Evolutionary conservation across 2,329 filamentous ascomycete genomes (phyloP).

Genomic region (Diaporthe citrichinensis): DNA sequence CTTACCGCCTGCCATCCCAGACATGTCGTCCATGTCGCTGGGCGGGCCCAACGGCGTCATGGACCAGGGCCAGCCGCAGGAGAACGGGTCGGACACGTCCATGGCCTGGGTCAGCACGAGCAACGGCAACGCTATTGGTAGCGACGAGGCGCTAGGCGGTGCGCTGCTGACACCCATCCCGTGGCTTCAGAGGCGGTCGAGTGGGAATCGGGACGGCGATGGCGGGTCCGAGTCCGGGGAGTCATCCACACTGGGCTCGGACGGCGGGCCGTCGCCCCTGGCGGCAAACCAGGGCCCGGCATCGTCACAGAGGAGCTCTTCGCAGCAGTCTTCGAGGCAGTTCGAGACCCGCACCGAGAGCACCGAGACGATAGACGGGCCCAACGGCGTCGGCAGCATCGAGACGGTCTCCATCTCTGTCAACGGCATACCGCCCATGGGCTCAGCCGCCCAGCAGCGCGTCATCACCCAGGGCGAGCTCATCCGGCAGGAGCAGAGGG

Average conservation of each 20-base stretch:
- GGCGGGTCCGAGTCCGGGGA: constrained; percentile 41
- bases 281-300: background rate
- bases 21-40: constrained; percentile 67
- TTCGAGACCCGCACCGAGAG: constrained; percentile 77
- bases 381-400: constrained; percentile 82
- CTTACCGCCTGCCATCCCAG: constrained; percentile 76
- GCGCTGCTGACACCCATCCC: constrained; percentile 94
- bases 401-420: constrained; percentile 85
- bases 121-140: constrained; percentile 66
- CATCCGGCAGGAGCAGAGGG: constrained; percentile 87
- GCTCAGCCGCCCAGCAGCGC: constrained; percentile 53
- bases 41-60: constrained; percentile 80
- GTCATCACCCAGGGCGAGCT: constrained; percentile 88
- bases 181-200: constrained; percentile 74
- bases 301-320: constrained; percentile 13
- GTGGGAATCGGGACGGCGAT: constrained; percentile 45
- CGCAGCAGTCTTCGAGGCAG: constrained; percentile 53
- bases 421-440: constrained; percentile 75
- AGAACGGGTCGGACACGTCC: constrained; percentile 55
- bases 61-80: constrained; percentile 54
- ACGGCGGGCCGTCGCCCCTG: constrained; percentile 38
- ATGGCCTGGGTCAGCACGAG: constrained; percentile 61
- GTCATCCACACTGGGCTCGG: constrained; percentile 38
- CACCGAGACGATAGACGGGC: constrained; percentile 85
- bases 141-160: constrained; percentile 90